These are phyloP conservation scores for Fusarium kyushuense DNA, from an alignment of 2,329 filamentous ascomycete genomes.

Conservation along the genomic window DNA sequence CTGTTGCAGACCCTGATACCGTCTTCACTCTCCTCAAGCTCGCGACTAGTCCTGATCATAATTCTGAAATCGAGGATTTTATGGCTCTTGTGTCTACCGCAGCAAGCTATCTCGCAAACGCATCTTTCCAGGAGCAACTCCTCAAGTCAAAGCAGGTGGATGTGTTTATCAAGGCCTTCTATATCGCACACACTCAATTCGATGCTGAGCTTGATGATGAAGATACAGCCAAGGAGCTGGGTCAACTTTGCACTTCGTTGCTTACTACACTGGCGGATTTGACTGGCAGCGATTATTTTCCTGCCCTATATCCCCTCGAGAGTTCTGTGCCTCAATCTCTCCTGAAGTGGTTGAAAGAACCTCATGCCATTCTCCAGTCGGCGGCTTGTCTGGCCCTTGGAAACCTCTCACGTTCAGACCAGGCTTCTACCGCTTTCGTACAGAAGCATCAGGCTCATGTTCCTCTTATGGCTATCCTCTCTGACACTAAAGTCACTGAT, in stretches of 20 bases:
- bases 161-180: constrained; percentile 62
- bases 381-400: constrained; percentile 72
- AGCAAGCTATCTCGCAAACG: constrained; percentile 67
- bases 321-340: constrained; percentile 58
- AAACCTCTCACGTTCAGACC: constrained; percentile 71
- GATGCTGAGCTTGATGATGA: constrained; percentile 59
- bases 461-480: constrained; percentile 61
- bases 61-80: constrained; percentile 67
- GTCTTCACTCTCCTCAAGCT: constrained; percentile 63
- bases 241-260: constrained; percentile 62
- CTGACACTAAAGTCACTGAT: constrained; percentile 56
- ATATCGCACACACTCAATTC: constrained; percentile 61
- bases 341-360: constrained; percentile 60
- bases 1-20: constrained; percentile 59
- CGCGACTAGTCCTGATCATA: constrained; percentile 56
- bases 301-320: constrained; percentile 56
- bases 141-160: constrained; percentile 56
- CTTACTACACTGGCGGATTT: constrained; percentile 65
- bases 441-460: constrained; percentile 55
- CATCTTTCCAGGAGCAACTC: constrained; percentile 63
- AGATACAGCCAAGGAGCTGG: constrained; percentile 58
- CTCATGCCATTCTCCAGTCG: constrained; percentile 61
- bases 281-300: constrained; percentile 64
- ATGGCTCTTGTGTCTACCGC: constrained; percentile 64
- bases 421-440: constrained; percentile 64